Percentiles rank a stretch among this genome's conserved stretches.
These are phyloP conservation scores for Opeltia flavorubescens DNA, from an alignment of 495 filamentous ascomycete species.

Conservation along the genomic window DNA sequence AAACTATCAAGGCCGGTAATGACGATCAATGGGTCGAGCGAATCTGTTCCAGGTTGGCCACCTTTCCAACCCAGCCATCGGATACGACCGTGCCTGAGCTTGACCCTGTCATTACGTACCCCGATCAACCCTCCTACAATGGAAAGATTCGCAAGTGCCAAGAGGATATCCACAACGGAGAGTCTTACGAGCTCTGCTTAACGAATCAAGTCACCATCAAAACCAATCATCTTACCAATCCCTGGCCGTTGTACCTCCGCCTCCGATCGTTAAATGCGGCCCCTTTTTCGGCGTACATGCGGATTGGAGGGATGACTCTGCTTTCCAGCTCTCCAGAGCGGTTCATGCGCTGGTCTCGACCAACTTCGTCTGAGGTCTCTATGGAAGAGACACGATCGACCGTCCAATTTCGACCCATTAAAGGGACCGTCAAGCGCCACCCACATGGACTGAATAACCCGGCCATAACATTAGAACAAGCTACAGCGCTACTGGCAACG, in stretches of 20 bases:
- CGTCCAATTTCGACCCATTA: conserved; percentile 73
- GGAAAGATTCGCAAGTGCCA: conserved; percentile 55
- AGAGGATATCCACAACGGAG: conserved; percentile 54
- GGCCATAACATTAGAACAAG: conserved; percentile 47
- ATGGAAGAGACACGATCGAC: neutral
- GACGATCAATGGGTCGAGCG: conserved; percentile 27
- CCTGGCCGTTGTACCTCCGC: conserved; percentile 22
- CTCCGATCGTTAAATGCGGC: conserved; percentile 67
- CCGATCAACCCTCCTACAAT: conserved; percentile 43
- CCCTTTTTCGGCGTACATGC: conserved; percentile 72
- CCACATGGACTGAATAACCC: conserved; percentile 12
- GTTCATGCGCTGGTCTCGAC: conserved; percentile 60
- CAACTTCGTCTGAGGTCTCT: conserved; percentile 1
- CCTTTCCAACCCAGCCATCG: neutral
- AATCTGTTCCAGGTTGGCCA: neutral
- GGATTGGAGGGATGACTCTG: conserved; percentile 53
- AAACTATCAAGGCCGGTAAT: conserved; percentile 36
- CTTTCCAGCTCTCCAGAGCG: conserved; percentile 84
- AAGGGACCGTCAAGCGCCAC: conserved; percentile 76
- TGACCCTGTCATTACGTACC: conserved; percentile 22
- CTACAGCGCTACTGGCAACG: conserved; percentile 52
- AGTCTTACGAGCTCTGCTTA: conserved; percentile 90
- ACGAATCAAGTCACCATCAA: conserved; percentile 53
- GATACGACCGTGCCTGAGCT: neutral
- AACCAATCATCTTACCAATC: conserved; percentile 12